Evolutionary conservation across 768 basidiomycete species (phyloP).

Genomic region (Porpolomopsis calyptriformis): DNA sequence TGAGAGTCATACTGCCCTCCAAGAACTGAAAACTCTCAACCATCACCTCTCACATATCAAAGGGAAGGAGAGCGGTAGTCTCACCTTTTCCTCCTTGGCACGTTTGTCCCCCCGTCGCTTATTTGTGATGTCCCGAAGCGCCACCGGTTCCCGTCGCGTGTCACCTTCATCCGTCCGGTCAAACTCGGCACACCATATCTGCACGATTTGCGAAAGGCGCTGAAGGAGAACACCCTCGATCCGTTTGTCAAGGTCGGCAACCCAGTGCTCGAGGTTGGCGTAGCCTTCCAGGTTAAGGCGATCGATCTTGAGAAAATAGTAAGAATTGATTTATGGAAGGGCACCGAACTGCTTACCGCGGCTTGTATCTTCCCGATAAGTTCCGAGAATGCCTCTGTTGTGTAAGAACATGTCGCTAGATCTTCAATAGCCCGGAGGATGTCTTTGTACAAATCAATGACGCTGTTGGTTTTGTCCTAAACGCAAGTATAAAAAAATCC

Average conservation of each 20-base stretch:
- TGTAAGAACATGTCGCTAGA: constrained; percentile 78
- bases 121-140: constrained; percentile 43
- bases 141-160: constrained; percentile 39
- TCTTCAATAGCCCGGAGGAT: constrained; percentile 80
- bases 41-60: not conserved
- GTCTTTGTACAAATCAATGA: constrained; percentile 85
- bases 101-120: constrained; percentile 66
- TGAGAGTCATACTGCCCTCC: constrained; percentile 65
- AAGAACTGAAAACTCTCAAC: constrained; percentile 35
- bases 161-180: constrained; percentile 64
- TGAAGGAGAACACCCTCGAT: constrained; percentile 75
- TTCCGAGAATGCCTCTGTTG: constrained; percentile 69
- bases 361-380: constrained; percentile 73
- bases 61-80: constrained; percentile 4
- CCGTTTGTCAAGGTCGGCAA: constrained; percentile 67
- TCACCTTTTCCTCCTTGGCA: constrained; percentile 69
- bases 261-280: constrained; percentile 88
- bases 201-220: constrained; percentile 66
- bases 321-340: not conserved
- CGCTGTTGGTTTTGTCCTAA: constrained; percentile 88
- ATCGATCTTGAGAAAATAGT: constrained; percentile 53
- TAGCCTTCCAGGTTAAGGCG: constrained; percentile 93
- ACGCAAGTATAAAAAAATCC: constrained; percentile 1
- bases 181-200: constrained; percentile 85
- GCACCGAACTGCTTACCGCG: constrained; percentile 42